Conservation (phyloP, 345 rosid species). For the Jatropha curcas region DNA sequence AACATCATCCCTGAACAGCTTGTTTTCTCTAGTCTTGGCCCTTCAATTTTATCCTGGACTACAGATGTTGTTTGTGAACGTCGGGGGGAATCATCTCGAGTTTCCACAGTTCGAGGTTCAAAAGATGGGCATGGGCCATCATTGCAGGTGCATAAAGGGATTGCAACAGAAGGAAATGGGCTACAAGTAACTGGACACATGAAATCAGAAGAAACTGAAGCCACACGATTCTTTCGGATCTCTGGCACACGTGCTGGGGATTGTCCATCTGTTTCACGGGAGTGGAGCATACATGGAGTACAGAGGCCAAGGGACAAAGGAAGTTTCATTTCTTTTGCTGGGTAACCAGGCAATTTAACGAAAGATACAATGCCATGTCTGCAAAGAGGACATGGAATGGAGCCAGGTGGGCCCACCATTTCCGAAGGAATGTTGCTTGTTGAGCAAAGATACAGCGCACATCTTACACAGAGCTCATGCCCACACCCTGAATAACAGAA, state of each 20-base stretch:
- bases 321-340: slow-evolving; percentile 57
- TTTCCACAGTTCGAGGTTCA: slow-evolving; percentile 60
- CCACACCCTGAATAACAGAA: slow-evolving; percentile 66
- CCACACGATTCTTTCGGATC: slow-evolving; percentile 61
- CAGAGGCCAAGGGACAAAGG: slow-evolving; percentile 80
- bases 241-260: slow-evolving; percentile 64
- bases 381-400: slow-evolving; percentile 96
- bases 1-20: slow-evolving; percentile 96
- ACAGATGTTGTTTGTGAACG: slow-evolving; percentile 38
- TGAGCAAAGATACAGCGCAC: slow-evolving; percentile 94
- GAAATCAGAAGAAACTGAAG: slow-evolving; percentile 80
- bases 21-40: slow-evolving; percentile 73
- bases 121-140: slow-evolving; percentile 82
- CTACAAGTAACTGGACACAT: slow-evolving; percentile 92
- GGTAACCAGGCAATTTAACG: slow-evolving; percentile 64
- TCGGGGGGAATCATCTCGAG: slow-evolving; percentile 48
- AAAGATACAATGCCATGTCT: slow-evolving; percentile 84
- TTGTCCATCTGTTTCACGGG: slow-evolving; percentile 50
- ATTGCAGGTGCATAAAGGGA: slow-evolving; percentile 83
- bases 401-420: slow-evolving; percentile 65
- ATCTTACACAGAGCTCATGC: slow-evolving; percentile 90
- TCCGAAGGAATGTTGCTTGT: slow-evolving; percentile 71
- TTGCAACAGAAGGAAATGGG: slow-evolving; percentile 87
- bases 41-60: slow-evolving; percentile 74
- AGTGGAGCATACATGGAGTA: slow-evolving; percentile 88